Evolutionary conservation across 31 red algal species (phyloP).

Genomic region (Porphyra umbilicalis): DNA sequence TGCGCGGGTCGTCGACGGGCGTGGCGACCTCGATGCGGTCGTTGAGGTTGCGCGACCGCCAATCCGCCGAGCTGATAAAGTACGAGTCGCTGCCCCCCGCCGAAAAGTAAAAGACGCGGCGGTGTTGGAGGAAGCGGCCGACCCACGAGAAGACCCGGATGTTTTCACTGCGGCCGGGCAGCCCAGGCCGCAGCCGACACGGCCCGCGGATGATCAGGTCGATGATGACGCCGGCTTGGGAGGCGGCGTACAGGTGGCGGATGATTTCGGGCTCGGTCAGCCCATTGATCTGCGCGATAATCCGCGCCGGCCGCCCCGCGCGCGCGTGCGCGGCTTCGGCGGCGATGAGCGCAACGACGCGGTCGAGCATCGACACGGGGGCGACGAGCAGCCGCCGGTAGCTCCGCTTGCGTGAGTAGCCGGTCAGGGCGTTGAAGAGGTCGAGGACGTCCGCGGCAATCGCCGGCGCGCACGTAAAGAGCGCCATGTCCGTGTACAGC

Average conservation of each 20-base stretch:
- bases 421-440: constrained; percentile 86
- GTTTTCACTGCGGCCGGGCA: constrained; percentile 75
- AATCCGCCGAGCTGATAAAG: constrained; percentile 81
- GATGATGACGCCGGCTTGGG: constrained; percentile 80
- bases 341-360: constrained; percentile 65
- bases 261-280: constrained; percentile 76
- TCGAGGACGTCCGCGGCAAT: constrained; percentile 85
- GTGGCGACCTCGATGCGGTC: constrained; percentile 29
- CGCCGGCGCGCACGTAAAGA: constrained; percentile 70
- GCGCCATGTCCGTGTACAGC: constrained; percentile 83
- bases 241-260: constrained; percentile 75
- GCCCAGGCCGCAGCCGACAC: constrained; percentile 65
- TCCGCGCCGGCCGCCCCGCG: constrained; percentile 56
- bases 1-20: constrained; percentile 29
- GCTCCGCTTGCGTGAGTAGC: constrained; percentile 54
- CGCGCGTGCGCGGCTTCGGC: constrained; percentile 72
- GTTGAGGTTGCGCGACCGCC: constrained; percentile 40
- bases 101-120: constrained; percentile 86
- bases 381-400: constrained; percentile 71
- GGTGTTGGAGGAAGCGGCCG: constrained; percentile 79
- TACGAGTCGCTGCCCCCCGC: constrained; percentile 57
- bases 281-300: constrained; percentile 84
- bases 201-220: constrained; percentile 82
- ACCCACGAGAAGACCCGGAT: constrained; percentile 80
- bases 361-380: constrained; percentile 79